A percentile compares a stretch with the other conserved stretches of the same genome.
Evolutionary conservation across 2,329 filamentous ascomycete species (phyloP).

Genomic region (Drechslerella dactyloides): DNA sequence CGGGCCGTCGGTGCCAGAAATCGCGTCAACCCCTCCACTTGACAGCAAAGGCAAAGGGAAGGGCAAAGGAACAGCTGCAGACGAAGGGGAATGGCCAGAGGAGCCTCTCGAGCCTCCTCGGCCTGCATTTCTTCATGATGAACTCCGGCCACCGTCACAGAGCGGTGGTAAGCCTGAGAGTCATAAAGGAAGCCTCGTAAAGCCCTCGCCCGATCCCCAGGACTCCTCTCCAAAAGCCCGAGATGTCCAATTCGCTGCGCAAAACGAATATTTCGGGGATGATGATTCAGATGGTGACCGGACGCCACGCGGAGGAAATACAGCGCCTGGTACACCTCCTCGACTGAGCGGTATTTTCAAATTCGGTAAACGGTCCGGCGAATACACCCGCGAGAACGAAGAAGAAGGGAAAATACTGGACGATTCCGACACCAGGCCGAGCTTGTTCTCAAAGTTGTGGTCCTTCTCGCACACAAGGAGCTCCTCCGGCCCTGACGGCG

Average conservation of each 20-base stretch:
- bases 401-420: constrained; percentile 54
- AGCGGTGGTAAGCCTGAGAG: constrained; percentile 9
- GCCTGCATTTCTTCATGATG: constrained; percentile 40
- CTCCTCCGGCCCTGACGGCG: constrained; percentile 22
- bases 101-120: constrained; percentile 45
- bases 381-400: constrained; percentile 52
- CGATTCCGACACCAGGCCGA: constrained; percentile 50
- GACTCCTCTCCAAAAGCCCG: constrained; percentile 24
- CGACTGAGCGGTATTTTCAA: constrained; percentile 45
- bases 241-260: constrained; percentile 46
- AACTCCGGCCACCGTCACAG: constrained; percentile 23
- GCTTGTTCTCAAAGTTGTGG: constrained; percentile 54
- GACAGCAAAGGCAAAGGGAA: constrained; percentile 41
- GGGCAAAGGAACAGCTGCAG: constrained; percentile 6
- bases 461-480: constrained; percentile 51
- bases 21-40: neutral
- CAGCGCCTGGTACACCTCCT: constrained; percentile 38
- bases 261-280: constrained; percentile 48
- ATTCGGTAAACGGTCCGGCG: constrained; percentile 47
- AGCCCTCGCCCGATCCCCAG: constrained; percentile 7
- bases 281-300: constrained; percentile 43
- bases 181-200: constrained; percentile 19
- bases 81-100: neutral
- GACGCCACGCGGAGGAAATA: constrained; percentile 43
- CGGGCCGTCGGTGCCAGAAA: constrained; percentile 10